Evolutionary conservation across 805 yeast species (phyloP), one percentile per base, ranked within the genome.

Genomic region (Lachancea fermentati): DNA sequence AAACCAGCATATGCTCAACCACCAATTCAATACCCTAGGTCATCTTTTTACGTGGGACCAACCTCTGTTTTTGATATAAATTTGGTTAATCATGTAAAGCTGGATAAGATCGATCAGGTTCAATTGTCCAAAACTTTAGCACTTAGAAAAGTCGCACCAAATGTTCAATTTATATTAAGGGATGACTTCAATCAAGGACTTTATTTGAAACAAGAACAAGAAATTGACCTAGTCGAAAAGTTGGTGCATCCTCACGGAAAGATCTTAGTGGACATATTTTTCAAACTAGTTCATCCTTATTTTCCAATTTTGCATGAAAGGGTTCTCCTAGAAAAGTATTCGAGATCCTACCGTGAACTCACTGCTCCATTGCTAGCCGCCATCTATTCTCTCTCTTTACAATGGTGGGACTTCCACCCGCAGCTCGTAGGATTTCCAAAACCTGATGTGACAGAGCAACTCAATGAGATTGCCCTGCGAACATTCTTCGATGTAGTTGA

Each of bases 241-340:
- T 72, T 85, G 36, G 85, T 91, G 14, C 82, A 91, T n/a, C 97
- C 98, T 0, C 88, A 87, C 61, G 97, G 97, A 1, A 84, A 81
- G 47, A 76, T 81, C 8, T 67, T 86, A 39, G 78, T 86, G 28
- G 87, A 85, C 49, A 71, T 87, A 11, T 88, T 87, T 55, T 88
- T 88, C 63, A 75, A 88, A 47, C 76, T 85, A 13, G 79, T 89
- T 25, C 97, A 91, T 55, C 97, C 97, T 0, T 79, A 86, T 3
- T 86, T 86, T 62, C 98, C 97, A 0, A 81, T 91, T 8, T 63
- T 91, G 37, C 97, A 93, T 62, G 91, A 88, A 55, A 79, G 83
- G 52, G 96, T 91, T 5, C 93, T 91, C 52, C 57, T 91, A 46
- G 97, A 91, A 53, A 91, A 91, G 58, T 91, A 89, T 58, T 69